Conservation (phyloP, 1,284 basidiomycete species). For the Trametes polyzona region DNA sequence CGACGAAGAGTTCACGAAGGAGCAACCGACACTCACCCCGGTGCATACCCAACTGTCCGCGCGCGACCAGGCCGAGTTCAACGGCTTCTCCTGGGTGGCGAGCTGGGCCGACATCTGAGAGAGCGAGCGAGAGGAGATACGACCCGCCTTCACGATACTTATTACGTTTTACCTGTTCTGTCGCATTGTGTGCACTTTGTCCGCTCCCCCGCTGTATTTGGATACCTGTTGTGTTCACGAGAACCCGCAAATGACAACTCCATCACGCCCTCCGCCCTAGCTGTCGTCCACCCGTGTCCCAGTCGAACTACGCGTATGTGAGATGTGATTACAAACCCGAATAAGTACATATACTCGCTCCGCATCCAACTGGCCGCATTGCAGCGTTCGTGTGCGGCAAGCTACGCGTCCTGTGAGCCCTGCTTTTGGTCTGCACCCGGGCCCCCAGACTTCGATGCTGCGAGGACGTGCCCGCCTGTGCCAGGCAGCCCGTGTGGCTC, state of each 20-base stretch:
- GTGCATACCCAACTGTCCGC: slow-evolving; percentile 95
- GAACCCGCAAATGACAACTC: slow-evolving; percentile 23
- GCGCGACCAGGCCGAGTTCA: slow-evolving; percentile 94
- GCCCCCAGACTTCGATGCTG: slow-evolving; percentile 35
- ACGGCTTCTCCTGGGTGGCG: slow-evolving; percentile 93
- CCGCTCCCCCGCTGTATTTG: slow-evolving; percentile 45
- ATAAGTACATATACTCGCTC: not conserved
- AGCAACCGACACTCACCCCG: slow-evolving; percentile 97
- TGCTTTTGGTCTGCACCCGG: slow-evolving; percentile 24
- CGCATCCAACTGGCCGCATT: not conserved
- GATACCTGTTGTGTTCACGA: slow-evolving; percentile 48
- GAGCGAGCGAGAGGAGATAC: slow-evolving; percentile 37
- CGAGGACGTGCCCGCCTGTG: slow-evolving; percentile 69
- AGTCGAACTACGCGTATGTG: not conserved
- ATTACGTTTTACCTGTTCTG: slow-evolving; percentile 34
- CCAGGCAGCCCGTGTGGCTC: slow-evolving; percentile 55
- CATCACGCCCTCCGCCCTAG: slow-evolving; percentile 7
- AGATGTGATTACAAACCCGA: not conserved
- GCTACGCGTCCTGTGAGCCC: too few relatives aligned
- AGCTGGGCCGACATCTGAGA: slow-evolving; percentile 71
- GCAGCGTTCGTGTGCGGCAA: too few relatives aligned
- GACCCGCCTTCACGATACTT: slow-evolving; percentile 30
- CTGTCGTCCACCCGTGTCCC: not conserved
- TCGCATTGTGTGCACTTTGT: slow-evolving; percentile 29
- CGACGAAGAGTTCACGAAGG: slow-evolving; percentile 95